Evolutionary conservation across 108 stramenopile species (phyloP).

Genomic region (Nitzschia putrida): DNA sequence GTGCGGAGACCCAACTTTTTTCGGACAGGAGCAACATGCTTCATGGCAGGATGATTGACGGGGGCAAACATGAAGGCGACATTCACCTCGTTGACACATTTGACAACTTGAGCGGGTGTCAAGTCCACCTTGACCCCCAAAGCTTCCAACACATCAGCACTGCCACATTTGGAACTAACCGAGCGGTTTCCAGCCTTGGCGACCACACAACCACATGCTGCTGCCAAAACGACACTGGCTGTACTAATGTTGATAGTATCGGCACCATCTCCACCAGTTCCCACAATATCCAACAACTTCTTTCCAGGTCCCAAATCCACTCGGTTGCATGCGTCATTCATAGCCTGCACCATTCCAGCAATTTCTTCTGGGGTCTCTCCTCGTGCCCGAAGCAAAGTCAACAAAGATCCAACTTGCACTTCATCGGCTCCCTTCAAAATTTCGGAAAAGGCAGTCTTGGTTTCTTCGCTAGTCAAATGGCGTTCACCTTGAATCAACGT

Average conservation of each 20-base stretch:
- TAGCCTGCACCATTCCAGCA: conserved; percentile 94
- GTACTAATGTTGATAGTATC: conserved; percentile 98
- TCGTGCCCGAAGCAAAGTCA: conserved; percentile 88
- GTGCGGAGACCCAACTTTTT: conserved; percentile 93
- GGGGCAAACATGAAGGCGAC: conserved; percentile 99
- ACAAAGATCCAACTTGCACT: conserved; percentile 83
- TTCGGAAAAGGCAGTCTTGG: conserved; percentile 73
- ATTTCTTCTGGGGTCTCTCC: conserved; percentile 93
- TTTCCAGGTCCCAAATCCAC: conserved; percentile 54
- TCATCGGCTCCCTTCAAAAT: conserved; percentile 80
- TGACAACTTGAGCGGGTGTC: conserved; percentile 78
- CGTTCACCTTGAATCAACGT: conserved; percentile 78
- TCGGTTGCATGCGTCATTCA: conserved; percentile 82
- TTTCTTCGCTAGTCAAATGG: conserved; percentile 80
- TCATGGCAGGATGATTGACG: conserved; percentile 97
- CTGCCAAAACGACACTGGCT: conserved; percentile 92
- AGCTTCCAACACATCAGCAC: conserved; percentile 94
- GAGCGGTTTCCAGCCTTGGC: conserved; percentile 97
- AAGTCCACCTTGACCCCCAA: conserved; percentile 94
- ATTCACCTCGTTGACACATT: conserved; percentile 85
- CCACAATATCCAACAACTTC: conserved; percentile 96
- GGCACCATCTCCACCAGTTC: conserved; percentile 99
- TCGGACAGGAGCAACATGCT: conserved; percentile 93
- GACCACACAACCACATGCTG: conserved; percentile 92
- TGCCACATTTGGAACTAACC: conserved; percentile 90